These are phyloP conservation scores for Yamadazyma kanchanaburiensis DNA, from an alignment of 1,139 yeast species.

Conservation along the genomic window DNA sequence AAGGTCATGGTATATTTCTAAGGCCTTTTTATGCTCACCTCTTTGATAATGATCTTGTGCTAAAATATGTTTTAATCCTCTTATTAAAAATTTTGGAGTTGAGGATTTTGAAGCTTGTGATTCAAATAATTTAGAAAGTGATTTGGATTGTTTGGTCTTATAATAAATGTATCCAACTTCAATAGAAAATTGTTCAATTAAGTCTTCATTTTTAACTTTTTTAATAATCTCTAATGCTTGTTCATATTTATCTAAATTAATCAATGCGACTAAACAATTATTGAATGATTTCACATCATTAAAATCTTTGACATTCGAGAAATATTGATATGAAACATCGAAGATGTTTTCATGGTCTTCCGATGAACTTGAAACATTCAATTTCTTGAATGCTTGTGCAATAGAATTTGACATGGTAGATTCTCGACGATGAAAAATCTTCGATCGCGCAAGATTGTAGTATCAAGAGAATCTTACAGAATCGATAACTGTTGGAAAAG, in stretches of 20 bases:
- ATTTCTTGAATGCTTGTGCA: slow-evolving; percentile 40
- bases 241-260: slow-evolving; percentile 66
- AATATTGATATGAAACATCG: slow-evolving; percentile 41
- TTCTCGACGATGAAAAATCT: slow-evolving; percentile 10
- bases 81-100: slow-evolving; percentile 17
- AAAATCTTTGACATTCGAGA: slow-evolving; percentile 37
- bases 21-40: slow-evolving; percentile 58
- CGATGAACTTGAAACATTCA: slow-evolving; percentile 27
- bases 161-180: slow-evolving; percentile 73
- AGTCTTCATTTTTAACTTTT: slow-evolving; percentile 31
- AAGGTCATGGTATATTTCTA: slow-evolving; percentile 51
- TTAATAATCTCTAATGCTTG: slow-evolving; percentile 50
- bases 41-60: slow-evolving; percentile 78
- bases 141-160: slow-evolving; percentile 50
- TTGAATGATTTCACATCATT: slow-evolving; percentile 53
- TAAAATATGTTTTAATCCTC: slow-evolving; percentile 68
- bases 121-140: slow-evolving; percentile 40
- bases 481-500: too few relatives aligned
- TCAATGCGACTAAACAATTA: slow-evolving; percentile 64
- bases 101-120: slow-evolving; percentile 18
- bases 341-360: slow-evolving; percentile 40
- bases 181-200: slow-evolving; percentile 35
- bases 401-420: slow-evolving; percentile 44
- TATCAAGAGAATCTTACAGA: too few relatives aligned
- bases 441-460: slow-evolving; percentile 4